Percentiles rank a stretch among this genome's conserved stretches.
Evolutionary conservation across 2,329 filamentous ascomycete species (phyloP).

Genomic region (Chalara sp.): DNA sequence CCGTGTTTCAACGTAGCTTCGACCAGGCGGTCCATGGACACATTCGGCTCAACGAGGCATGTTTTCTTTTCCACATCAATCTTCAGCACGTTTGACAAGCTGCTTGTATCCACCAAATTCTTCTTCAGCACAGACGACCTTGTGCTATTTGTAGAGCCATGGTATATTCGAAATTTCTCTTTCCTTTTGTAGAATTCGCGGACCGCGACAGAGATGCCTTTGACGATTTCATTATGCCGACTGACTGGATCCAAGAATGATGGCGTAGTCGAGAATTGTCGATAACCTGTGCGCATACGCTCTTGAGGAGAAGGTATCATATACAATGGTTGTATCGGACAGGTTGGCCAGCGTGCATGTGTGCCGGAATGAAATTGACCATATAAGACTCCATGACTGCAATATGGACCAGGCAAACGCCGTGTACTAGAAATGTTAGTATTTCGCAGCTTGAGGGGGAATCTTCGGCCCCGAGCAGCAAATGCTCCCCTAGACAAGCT

Average conservation of each 20-base stretch:
- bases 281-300: not conserved
- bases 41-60: conserved; percentile 58
- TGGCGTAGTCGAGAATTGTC: conserved; percentile 2
- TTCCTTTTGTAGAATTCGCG: conserved; percentile 39
- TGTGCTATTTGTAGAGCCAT: conserved; percentile 50
- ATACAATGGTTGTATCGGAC: too few species aligned
- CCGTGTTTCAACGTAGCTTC: conserved; percentile 46
- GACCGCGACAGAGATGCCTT: conserved; percentile 37
- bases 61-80: conserved; percentile 35
- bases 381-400: too few species aligned
- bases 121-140: conserved; percentile 33
- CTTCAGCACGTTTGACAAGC: conserved; percentile 38
- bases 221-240: conserved; percentile 35
- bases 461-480: too few species aligned
- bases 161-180: conserved; percentile 46
- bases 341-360: too few species aligned
- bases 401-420: too few species aligned
- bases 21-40: conserved; percentile 59
- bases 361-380: too few species aligned
- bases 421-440: too few species aligned
- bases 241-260: conserved; percentile 10
- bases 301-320: too few species aligned
- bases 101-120: conserved; percentile 40
- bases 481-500: too few species aligned
- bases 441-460: too few species aligned